These are phyloP conservation scores for Poa pratensis DNA, from an alignment of 176 grass and related monocot species.

Conservation along the genomic window DNA sequence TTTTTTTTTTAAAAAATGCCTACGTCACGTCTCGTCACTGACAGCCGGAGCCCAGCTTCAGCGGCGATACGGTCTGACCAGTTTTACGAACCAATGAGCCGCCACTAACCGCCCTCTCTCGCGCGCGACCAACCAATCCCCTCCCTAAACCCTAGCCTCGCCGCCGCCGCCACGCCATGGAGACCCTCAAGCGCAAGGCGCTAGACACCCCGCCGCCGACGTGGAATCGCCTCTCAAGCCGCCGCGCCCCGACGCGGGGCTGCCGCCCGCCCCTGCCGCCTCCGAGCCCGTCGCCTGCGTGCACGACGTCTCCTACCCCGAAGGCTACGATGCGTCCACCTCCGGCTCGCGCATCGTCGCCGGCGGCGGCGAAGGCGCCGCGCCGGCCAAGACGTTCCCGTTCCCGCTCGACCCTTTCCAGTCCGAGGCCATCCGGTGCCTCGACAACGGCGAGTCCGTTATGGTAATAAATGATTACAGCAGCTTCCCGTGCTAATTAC, in stretches of 20 bases:
- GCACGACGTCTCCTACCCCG: constrained; percentile 92
- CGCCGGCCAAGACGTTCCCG: constrained; percentile 71
- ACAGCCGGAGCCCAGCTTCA: not conserved
- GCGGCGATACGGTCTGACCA: not conserved
- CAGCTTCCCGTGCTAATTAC: not conserved
- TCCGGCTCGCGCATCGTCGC: constrained; percentile 19
- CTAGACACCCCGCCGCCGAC: constrained; percentile 21
- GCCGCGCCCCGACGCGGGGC: not conserved
- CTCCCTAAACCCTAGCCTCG: constrained; percentile 58
- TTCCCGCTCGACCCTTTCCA: constrained; percentile 97
- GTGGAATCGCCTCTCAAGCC: constrained; percentile 40
- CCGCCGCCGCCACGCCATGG: constrained; percentile 43
- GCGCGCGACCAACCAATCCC: constrained; percentile 6
- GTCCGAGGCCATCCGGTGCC: constrained; percentile 68
- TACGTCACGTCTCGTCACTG: no score
- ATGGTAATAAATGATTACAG: constrained; percentile 40
- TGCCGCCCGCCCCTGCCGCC: not conserved
- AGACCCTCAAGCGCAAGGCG: constrained; percentile 69
- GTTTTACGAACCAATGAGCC: not conserved
- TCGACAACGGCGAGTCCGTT: constrained; percentile 59
- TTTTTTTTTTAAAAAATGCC: no score
- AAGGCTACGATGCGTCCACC: constrained; percentile 56
- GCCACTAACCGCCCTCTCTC: not conserved
- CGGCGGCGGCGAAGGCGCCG: constrained; percentile 28
- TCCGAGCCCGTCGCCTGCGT: constrained; percentile 67